Conservation (phyloP, 495 filamentous ascomycete species). For the Platismatia glauca region DNA sequence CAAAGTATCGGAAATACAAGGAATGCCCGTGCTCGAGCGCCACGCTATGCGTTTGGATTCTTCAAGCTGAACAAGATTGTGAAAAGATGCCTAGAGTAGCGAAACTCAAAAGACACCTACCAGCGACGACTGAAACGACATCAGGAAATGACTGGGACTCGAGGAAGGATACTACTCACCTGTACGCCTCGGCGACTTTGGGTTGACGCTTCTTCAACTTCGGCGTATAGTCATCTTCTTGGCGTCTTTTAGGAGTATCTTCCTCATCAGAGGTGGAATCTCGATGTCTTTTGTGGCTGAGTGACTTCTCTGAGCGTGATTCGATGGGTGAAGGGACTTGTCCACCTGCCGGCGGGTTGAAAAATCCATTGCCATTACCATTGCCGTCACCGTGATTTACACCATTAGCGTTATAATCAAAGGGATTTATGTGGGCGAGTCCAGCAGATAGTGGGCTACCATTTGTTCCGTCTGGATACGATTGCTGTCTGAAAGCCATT, state of each 20-base stretch:
- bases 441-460: conserved; percentile 16
- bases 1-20: neutral
- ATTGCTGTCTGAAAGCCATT: conserved; percentile 11
- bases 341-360: conserved; percentile 6
- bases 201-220: conserved; percentile 26
- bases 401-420: neutral
- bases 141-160: conserved; percentile 12
- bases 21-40: neutral
- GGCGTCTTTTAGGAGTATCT: conserved; percentile 22
- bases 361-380: conserved; percentile 11
- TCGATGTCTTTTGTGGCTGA: conserved; percentile 19
- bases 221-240: conserved; percentile 24
- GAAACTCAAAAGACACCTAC: conserved; percentile 17
- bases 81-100: conserved; percentile 4
- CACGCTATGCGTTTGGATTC: conserved; percentile 10
- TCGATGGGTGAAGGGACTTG: conserved; percentile 15
- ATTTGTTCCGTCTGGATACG: conserved; percentile 11
- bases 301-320: conserved; percentile 15
- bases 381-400: conserved; percentile 1
- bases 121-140: conserved; percentile 23
- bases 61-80: conserved; percentile 13
- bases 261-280: conserved; percentile 20
- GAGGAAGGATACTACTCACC: conserved; percentile 16
- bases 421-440: conserved; percentile 3
- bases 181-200: conserved; percentile 24